Percentiles rank a stretch among this genome's conserved stretches.
Evolutionary conservation across 1,284 basidiomycete species (phyloP).

Genomic region (Malassezia japonica): DNA sequence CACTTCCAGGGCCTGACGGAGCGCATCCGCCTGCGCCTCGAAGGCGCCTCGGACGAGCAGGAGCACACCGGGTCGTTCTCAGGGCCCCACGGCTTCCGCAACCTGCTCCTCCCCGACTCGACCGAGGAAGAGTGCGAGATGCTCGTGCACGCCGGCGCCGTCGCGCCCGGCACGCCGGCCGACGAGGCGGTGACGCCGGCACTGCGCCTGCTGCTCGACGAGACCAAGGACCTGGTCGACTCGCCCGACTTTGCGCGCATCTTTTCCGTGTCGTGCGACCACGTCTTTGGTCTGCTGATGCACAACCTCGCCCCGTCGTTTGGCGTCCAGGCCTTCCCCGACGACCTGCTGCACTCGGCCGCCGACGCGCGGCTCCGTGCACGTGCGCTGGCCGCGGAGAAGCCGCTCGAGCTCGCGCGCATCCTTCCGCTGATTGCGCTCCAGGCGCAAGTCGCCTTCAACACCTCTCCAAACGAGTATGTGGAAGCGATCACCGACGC

Average conservation of each 20-base stretch:
- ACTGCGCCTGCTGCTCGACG: constrained; percentile 60
- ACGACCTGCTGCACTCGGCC: constrained; percentile 42
- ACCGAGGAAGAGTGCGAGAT: constrained; percentile 28
- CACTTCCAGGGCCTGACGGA: constrained; percentile 62
- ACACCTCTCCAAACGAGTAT: constrained; percentile 67
- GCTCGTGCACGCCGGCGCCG: constrained; percentile 39
- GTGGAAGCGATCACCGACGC: constrained; percentile 54
- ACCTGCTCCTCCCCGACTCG: constrained; percentile 35
- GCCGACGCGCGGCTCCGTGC: constrained; percentile 51
- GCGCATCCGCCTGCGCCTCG: constrained; percentile 62
- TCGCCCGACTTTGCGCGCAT: constrained; percentile 63
- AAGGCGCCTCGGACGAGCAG: constrained; percentile 6
- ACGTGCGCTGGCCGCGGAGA: constrained; percentile 25
- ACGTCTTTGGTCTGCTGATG: constrained; percentile 56
- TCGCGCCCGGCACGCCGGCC: constrained; percentile 13
- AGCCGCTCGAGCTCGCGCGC: constrained; percentile 59
- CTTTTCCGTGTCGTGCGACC: constrained; percentile 61
- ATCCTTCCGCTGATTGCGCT: constrained; percentile 66
- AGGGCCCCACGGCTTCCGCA: constrained; percentile 36
- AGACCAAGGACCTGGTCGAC: constrained; percentile 60
- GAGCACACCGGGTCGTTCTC: not conserved
- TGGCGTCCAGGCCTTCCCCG: constrained; percentile 24
- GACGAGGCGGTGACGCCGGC: constrained; percentile 39
- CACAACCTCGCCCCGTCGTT: constrained; percentile 53
- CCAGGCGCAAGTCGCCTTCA: constrained; percentile 64